A percentile compares a stretch with the other conserved stretches of the same genome.
These are phyloP conservation scores for Kuraishia ogatae DNA, from an alignment of 805 yeast species.

Conservation along the genomic window DNA sequence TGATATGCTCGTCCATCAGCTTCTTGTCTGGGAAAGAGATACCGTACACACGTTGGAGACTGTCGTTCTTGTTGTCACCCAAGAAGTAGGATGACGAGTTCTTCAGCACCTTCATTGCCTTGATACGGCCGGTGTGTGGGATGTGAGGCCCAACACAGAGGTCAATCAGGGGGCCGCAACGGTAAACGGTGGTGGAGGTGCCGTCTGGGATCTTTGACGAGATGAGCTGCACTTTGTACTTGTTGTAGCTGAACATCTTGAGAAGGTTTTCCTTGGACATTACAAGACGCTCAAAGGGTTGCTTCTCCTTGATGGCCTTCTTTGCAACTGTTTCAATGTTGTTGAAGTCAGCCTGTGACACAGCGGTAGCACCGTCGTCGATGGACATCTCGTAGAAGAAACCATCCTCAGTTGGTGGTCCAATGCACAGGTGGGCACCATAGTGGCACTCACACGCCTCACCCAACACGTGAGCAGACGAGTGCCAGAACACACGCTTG, in stretches of 20 bases:
- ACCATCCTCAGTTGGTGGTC: slow-evolving; percentile 98
- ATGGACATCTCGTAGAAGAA: slow-evolving; percentile 95
- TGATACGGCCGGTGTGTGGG: slow-evolving; percentile 94
- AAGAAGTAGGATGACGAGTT: slow-evolving; percentile 94
- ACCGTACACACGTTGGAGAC: slow-evolving; percentile 96
- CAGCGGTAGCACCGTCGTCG: slow-evolving; percentile 64
- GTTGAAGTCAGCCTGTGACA: slow-evolving; percentile 76
- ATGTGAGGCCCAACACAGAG: slow-evolving; percentile 97
- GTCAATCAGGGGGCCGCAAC: slow-evolving; percentile 96
- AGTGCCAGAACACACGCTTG: slow-evolving; percentile 95
- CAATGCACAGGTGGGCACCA: slow-evolving; percentile 88
- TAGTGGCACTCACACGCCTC: slow-evolving; percentile 96
- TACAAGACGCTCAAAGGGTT: slow-evolving; percentile 87
- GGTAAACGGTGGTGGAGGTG: slow-evolving; percentile 90
- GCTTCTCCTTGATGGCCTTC: slow-evolving; percentile 89
- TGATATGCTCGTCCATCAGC: slow-evolving; percentile 87
- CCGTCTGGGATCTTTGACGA: slow-evolving; percentile 90
- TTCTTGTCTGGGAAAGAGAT: slow-evolving; percentile 98
- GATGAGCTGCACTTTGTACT: slow-evolving; percentile 86
- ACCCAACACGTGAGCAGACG: slow-evolving; percentile 96
- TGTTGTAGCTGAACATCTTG: slow-evolving; percentile 91
- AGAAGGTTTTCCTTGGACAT: slow-evolving; percentile 87
- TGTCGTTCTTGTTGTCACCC: slow-evolving; percentile 89
- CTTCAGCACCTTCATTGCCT: slow-evolving; percentile 88
- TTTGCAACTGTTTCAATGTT: slow-evolving; percentile 81